Base-by-base conservation (phyloP, 371 early-diverging fungal genomes). In the Lichtheimia corymbifera region DNA sequence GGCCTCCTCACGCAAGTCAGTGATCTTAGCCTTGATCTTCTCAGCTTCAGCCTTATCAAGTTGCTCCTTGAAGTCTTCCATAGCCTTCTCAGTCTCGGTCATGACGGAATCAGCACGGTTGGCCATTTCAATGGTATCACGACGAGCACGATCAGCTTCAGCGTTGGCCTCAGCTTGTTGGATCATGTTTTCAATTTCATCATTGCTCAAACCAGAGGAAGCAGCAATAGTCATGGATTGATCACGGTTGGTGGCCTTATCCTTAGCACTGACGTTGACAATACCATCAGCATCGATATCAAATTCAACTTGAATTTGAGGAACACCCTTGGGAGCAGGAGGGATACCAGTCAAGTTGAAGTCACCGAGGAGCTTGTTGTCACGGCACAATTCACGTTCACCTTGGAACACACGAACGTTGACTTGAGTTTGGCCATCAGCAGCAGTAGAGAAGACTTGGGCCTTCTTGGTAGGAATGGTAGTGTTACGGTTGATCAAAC, bases 251-350 rank as follows among this genome's bases (percentile, higher is more conserved):
- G 98, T 97, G 57, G 93, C 92, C 83, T 93, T 92, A 86, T 99
- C 99, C 85, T 93, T 93, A 67, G 99, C 99, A 42, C 87, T 80
- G 41, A 99, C 99, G 70, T 97, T 98, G 73, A 97, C 96, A 72
- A 99, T 99, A 78, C 99, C 99, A 76, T 99, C 97, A 9, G 98
- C 97, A 82, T 99, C 99, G 72, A 98, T 96, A 75, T 99, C 98
- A 75, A 99, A 99, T 50, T 96, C 92, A 57, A 99, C 99, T 73
- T 93, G 91, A 63, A 94, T 85, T 71, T 94, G 87, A 66, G 99
- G 95, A 53, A 93, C 87, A 73, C 99, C 96, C 85, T 92, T 88
- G 70, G 97, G 95, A 14, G 93, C 92, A 53, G 93, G 94, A 22
- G 92, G 92, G 44, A 93, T 83, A 41, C 91, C 92, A 20, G 85